Percentiles rank a stretch among this genome's conserved stretches.
These are phyloP conservation scores for Clavulina sp. DNA, from an alignment of 768 basidiomycete species.

Conservation along the genomic window DNA sequence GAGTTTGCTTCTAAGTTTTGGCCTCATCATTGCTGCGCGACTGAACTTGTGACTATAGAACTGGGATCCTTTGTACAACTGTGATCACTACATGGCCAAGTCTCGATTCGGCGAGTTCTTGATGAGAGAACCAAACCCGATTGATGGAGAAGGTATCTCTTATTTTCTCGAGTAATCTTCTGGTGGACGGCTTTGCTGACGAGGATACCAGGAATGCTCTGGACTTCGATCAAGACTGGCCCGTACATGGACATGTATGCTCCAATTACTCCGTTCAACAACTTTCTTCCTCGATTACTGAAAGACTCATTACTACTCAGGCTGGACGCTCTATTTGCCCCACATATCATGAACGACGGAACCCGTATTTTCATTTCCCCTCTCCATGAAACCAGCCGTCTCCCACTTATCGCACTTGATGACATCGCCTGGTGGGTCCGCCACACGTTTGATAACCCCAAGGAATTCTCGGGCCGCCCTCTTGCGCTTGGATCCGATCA, in stretches of 20 bases:
- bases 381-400: slow-evolving; percentile 18
- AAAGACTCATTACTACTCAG: too few species aligned
- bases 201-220: too few species aligned
- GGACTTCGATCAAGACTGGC: slow-evolving; percentile 24
- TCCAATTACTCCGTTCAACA: too few species aligned
- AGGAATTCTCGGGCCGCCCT: slow-evolving; percentile 21
- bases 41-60: too few species aligned
- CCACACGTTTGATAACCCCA: slow-evolving; percentile 23
- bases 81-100: background rate
- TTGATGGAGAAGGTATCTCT: background rate
- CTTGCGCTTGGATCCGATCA: slow-evolving; percentile 24
- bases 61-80: background rate
- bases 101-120: background rate
- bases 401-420: slow-evolving; percentile 24
- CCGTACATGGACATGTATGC: slow-evolving; percentile 25
- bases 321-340: background rate
- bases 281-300: too few species aligned
- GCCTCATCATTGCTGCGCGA: too few species aligned
- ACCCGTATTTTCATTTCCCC: slow-evolving; percentile 26
- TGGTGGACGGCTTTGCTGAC: too few species aligned
- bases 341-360: slow-evolving; percentile 19
- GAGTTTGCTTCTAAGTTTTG: too few species aligned
- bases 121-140: background rate
- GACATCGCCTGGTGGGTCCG: slow-evolving; percentile 27
- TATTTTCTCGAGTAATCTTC: too few species aligned